phyloP scores from a whole-genome alignment of 2,329 filamentous ascomycete species.

The Metarhizium humberi region DNA sequence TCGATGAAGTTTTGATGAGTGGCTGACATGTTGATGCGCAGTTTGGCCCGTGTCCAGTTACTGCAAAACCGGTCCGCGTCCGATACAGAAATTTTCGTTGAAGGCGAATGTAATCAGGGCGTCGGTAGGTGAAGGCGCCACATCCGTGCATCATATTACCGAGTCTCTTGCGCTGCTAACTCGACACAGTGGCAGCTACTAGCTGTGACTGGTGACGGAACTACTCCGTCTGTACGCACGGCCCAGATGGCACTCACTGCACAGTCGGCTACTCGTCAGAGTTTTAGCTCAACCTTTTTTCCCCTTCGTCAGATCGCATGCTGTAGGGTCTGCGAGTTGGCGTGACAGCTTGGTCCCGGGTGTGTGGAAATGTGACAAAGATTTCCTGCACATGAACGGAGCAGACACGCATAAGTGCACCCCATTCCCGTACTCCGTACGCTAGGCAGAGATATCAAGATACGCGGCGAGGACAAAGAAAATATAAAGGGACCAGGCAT shows the following conservation, averaged over 20 bases:
- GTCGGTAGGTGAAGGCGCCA: not conserved
- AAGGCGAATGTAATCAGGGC: no score
- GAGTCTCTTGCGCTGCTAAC: not conserved
- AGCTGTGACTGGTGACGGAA: not conserved
- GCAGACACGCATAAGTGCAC: not conserved
- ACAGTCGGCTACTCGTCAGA: not conserved
- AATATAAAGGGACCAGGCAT: not conserved
- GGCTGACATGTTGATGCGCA: no score
- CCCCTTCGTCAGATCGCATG: not conserved
- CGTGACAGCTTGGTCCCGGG: not conserved
- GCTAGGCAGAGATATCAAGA: not conserved
- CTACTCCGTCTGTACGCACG: not conserved
- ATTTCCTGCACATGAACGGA: not conserved
- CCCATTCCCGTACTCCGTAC: no score
- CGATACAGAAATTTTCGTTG: not conserved
- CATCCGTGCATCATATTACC: not conserved
- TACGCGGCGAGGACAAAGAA: conserved; percentile 1
- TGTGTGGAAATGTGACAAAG: not conserved
- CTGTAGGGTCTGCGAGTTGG: not conserved
- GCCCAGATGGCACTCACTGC: not conserved
- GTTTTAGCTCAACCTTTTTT: not conserved
- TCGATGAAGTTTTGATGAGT: no score
- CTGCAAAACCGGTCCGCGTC: not conserved
- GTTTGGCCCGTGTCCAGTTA: no score
- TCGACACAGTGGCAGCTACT: not conserved